Percentiles rank a stretch among this genome's conserved stretches.
phyloP scores from a whole-genome alignment of 306 rosid genomes.

The Lagenaria siceraria region DNA sequence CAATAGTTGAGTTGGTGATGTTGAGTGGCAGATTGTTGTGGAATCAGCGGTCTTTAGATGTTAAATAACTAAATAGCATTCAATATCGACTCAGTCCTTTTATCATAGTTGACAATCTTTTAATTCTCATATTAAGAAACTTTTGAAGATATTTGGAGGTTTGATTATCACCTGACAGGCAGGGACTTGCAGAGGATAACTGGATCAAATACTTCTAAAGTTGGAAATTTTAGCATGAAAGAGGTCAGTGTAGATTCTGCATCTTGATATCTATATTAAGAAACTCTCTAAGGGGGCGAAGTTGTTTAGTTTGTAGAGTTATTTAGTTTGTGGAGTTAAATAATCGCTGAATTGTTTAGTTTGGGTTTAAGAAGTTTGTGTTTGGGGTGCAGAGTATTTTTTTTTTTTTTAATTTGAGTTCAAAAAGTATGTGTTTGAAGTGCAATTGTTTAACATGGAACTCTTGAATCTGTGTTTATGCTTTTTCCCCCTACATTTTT shows the following conservation, averaged over 20 bases:
- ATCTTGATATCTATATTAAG: background rate
- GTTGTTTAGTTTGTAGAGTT: background rate
- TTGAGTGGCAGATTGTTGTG: background rate
- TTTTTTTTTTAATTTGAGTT: no score
- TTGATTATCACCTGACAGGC: slow-evolving; percentile 62
- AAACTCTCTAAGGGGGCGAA: background rate
- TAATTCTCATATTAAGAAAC: background rate
- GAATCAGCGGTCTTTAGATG: background rate
- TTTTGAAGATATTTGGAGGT: slow-evolving; percentile 25
- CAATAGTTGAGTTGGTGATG: background rate
- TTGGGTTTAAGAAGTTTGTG: no score
- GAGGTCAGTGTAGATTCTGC: slow-evolving; percentile 31
- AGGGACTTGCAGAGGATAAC: slow-evolving; percentile 91
- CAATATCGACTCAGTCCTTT: background rate
- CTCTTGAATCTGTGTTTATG: no score
- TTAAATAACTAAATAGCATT: background rate
- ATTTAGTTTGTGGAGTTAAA: no score
- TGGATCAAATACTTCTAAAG: slow-evolving; percentile 49
- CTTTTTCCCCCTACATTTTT: no score
- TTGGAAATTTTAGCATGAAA: slow-evolving; percentile 44
- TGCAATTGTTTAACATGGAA: no score
- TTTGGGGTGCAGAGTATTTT: no score
- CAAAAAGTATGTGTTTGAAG: no score
- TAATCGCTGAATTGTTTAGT: background rate
- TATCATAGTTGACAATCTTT: background rate